These are phyloP conservation scores for Oxytropis ochrocephala DNA, from an alignment of 306 rosid species.

Conservation along the genomic window DNA sequence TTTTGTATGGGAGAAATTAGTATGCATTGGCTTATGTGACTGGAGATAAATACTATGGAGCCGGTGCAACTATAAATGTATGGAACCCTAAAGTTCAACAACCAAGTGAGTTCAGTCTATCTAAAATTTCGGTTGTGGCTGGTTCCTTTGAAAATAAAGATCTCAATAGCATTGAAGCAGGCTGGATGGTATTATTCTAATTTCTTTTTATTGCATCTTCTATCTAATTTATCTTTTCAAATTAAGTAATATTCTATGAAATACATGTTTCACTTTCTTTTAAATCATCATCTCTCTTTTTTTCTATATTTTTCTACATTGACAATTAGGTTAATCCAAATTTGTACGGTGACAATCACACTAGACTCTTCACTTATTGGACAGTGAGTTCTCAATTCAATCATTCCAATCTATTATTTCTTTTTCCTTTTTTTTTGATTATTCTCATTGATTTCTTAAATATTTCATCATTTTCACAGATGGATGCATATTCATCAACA, in stretches of 20 bases:
- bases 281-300: slow-evolving; percentile 11
- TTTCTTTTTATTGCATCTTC: slow-evolving; percentile 21
- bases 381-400: too few relatives aligned
- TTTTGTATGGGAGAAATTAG: slow-evolving; percentile 31
- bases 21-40: slow-evolving; percentile 52
- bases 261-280: slow-evolving; percentile 1
- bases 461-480: slow-evolving; percentile 28
- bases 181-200: too few relatives aligned
- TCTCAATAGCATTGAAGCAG: slow-evolving; percentile 57
- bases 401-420: too few relatives aligned
- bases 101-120: slow-evolving; percentile 47
- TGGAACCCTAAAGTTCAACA: slow-evolving; percentile 54
- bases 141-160: slow-evolving; percentile 49
- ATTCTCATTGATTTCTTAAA: slow-evolving; percentile 3
- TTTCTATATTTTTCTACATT: slow-evolving; percentile 13
- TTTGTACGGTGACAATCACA: too few relatives aligned
- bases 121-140: slow-evolving; percentile 49
- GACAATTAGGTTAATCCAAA: slow-evolving; percentile 40
- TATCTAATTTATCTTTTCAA: not conserved
- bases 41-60: slow-evolving; percentile 48
- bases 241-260: not conserved
- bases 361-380: too few relatives aligned
- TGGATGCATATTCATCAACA: slow-evolving; percentile 57
- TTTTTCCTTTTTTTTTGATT: too few relatives aligned
- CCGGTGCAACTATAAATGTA: slow-evolving; percentile 53